A percentile compares a stretch with the other conserved stretches of the same genome.
These are phyloP conservation scores for Tothia fuscella DNA, from an alignment of 2,329 filamentous ascomycete genomes.

Conservation along the genomic window DNA sequence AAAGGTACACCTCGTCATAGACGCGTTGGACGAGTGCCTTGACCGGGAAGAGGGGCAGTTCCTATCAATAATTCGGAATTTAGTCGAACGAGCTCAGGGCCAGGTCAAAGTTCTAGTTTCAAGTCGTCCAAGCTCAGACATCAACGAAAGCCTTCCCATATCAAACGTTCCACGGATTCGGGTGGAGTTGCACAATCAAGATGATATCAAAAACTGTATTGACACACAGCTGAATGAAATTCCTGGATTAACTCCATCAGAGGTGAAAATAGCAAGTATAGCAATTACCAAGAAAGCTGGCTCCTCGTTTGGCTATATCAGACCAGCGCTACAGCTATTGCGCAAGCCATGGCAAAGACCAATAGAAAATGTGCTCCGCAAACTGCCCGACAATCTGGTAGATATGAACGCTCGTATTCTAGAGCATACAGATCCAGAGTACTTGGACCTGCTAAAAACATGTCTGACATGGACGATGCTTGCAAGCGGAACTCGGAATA, in stretches of 20 bases:
- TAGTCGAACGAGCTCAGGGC: background rate
- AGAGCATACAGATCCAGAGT: background rate
- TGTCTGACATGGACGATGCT: constrained; percentile 6
- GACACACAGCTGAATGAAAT: background rate
- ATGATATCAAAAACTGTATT: background rate
- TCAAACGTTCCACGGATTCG: background rate
- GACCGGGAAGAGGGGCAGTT: constrained; percentile 1
- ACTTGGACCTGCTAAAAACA: constrained; percentile 4
- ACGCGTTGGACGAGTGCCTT: constrained; percentile 4
- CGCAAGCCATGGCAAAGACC: constrained; percentile 1
- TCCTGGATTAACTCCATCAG: background rate
- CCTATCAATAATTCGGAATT: background rate
- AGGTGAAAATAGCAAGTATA: background rate
- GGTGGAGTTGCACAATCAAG: constrained; percentile 3
- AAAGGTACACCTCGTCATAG: constrained; percentile 1
- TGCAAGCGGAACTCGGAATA: constrained; percentile 1
- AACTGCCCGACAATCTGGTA: background rate
- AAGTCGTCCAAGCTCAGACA: constrained; percentile 1
- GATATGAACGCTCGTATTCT: constrained; percentile 3
- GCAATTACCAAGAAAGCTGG: background rate
- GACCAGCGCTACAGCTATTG: constrained; percentile 1
- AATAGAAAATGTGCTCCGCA: background rate
- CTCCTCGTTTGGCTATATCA: constrained; percentile 1
- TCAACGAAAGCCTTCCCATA: background rate
- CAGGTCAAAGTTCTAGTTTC: constrained; percentile 2